phyloP scores from a whole-genome alignment of 805 yeast species.

The Ogataea trehaloabstinens region DNA sequence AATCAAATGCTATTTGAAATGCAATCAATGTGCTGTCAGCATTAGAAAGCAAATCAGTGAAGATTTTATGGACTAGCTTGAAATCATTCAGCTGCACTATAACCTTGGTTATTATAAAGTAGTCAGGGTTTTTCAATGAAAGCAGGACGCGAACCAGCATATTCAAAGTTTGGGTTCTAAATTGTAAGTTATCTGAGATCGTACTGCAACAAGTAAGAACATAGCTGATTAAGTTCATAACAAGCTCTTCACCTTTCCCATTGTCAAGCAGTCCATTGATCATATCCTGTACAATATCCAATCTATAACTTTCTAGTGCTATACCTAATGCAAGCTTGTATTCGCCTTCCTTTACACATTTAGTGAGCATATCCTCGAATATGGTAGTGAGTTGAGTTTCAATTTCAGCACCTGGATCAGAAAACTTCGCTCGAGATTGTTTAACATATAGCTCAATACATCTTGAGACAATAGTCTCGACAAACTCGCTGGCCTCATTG shows the following conservation, averaged over 20 bases:
- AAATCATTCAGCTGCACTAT: constrained; percentile 85
- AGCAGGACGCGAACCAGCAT: constrained; percentile 61
- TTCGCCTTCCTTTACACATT: constrained; percentile 72
- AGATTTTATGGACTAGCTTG: constrained; percentile 63
- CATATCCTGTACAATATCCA: constrained; percentile 71
- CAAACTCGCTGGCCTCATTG: constrained; percentile 75
- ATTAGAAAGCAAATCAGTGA: constrained; percentile 51
- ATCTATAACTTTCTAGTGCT: constrained; percentile 81
- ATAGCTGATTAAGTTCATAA: constrained; percentile 61
- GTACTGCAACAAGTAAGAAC: constrained; percentile 72
- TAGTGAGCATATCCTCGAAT: constrained; percentile 82
- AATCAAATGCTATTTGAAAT: constrained; percentile 92
- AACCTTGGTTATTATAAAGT: constrained; percentile 78
- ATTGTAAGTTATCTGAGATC: constrained; percentile 60
- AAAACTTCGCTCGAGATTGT: constrained; percentile 51
- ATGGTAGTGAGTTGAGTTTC: constrained; percentile 65
- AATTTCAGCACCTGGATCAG: constrained; percentile 34
- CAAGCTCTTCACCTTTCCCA: constrained; percentile 48
- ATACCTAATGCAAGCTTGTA: constrained; percentile 84
- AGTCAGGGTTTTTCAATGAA: constrained; percentile 65
- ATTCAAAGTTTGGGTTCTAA: constrained; percentile 64
- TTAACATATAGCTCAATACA: constrained; percentile 82
- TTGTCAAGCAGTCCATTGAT: constrained; percentile 38
- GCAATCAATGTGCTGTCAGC: constrained; percentile 55
- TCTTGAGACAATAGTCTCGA: constrained; percentile 90